Percentiles rank a stretch among this genome's conserved stretches.
Evolutionary conservation across 75 land plant genomes (phyloP).

Genomic region (Ceratopteris richardii): DNA sequence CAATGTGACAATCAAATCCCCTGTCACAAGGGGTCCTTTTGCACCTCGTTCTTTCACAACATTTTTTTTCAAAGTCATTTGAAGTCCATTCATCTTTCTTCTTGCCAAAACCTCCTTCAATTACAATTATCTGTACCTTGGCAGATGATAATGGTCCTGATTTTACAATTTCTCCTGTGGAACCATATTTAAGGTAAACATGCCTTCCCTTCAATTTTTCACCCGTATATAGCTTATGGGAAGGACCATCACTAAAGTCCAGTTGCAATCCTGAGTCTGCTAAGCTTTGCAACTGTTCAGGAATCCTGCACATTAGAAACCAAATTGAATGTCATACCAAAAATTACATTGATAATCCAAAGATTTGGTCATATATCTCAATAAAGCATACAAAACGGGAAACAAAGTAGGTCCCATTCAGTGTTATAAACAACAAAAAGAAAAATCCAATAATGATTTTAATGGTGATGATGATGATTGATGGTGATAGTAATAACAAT

Average conservation of each 20-base stretch:
- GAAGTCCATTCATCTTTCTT: conserved; percentile 67
- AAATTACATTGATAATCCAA: no score
- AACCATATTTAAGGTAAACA: conserved; percentile 58
- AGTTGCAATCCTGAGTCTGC: conserved; percentile 67
- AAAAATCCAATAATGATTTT: no score
- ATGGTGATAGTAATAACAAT: no score
- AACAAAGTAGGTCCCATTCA: no score
- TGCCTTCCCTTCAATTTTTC: conserved; percentile 88
- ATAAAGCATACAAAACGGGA: no score
- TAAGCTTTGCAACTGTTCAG: conserved; percentile 74
- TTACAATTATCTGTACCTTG: conserved; percentile 75
- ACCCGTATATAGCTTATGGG: conserved; percentile 85
- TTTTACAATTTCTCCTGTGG: conserved; percentile 59
- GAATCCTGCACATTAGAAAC: conserved; percentile 53
- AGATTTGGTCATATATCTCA: no score
- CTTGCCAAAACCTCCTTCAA: conserved; percentile 89
- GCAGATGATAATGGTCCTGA: conserved; percentile 64
- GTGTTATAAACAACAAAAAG: no score
- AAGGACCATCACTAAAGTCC: conserved; percentile 62
- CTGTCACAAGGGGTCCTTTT: conserved; percentile 84
- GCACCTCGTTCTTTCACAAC: conserved; percentile 87
- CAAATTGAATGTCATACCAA: no score
- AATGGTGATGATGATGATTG: no score
- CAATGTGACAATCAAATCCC: conserved; percentile 62
- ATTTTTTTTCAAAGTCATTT: conserved; percentile 78